These are phyloP conservation scores for Diutina pseudorugosa DNA, from an alignment of 1,139 yeast genomes.

Conservation along the genomic window DNA sequence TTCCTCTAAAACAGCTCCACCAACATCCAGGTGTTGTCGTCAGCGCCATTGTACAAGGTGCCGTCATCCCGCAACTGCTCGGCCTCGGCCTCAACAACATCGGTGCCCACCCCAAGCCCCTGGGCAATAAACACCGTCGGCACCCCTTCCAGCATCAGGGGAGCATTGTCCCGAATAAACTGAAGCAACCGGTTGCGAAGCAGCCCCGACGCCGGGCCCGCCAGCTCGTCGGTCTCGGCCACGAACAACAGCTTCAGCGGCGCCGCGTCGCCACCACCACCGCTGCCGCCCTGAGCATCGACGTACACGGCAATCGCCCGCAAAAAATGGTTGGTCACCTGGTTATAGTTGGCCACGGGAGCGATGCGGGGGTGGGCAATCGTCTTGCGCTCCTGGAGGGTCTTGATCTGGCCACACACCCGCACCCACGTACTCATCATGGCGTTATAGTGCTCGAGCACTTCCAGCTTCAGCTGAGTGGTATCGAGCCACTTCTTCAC, in stretches of 20 bases:
- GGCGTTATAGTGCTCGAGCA: conserved; percentile 21
- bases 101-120: conserved; percentile 36
- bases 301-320: conserved; percentile 57
- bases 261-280: conserved; percentile 14
- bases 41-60: conserved; percentile 52
- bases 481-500: conserved; percentile 63
- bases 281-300: conserved; percentile 30
- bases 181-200: not conserved
- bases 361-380: conserved; percentile 55
- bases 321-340: conserved; percentile 64
- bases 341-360: conserved; percentile 57
- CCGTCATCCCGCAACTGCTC: conserved; percentile 51
- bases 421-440: conserved; percentile 41
- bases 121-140: conserved; percentile 52
- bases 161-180: conserved; percentile 35
- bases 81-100: conserved; percentile 37
- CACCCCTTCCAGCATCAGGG: conserved; percentile 62
- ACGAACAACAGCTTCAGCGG: conserved; percentile 31
- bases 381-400: conserved; percentile 54
- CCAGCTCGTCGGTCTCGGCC: conserved; percentile 7
- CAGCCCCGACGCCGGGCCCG: not conserved
- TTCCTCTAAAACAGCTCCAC: not conserved
- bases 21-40: conserved; percentile 36
- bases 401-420: conserved; percentile 62
- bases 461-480: conserved; percentile 20